Evolutionary conservation across 352 stramenopile genomes (phyloP), one percentile per base, ranked within the genome.

Genomic region (Phytophthora quininea): DNA sequence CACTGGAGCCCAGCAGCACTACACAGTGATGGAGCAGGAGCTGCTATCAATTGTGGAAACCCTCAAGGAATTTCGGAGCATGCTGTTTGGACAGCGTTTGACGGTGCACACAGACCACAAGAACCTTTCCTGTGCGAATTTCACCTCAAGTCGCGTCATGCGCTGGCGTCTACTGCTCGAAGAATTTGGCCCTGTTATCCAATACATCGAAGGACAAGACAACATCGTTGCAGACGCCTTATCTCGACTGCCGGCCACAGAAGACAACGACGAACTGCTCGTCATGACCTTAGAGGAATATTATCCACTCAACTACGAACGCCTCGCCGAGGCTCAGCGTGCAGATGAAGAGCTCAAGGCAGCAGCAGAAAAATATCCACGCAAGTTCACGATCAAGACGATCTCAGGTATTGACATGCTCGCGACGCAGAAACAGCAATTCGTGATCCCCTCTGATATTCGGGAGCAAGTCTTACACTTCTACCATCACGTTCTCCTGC

Each of bases 11-110:
- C 42, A 53, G 54, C n/a, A 32, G 29, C 49, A 61, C 54, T 61
- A 53, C 54, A 61, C 37, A 10, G 54, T 53, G 4, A 53, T 61
- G 43, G 30, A 61, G 43, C 54, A 61, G 43, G 42, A 53, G 29
- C 31, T 61, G 19, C 12, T 61, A 5, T 50, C n/a, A 8, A 40
- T 53, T 40, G 56, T 63, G 11, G 45, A 54, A 19, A 55, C 32
- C 31, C 45, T 61, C 1, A 61, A 59, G 14, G 40, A 29, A 24
- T 45, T 53, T 33, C 40, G 40, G 0, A 52, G 24, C 11, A 12
- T 61, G 42, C 40, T 61, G 19, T 53, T 61, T 31, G 54, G 54
- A 35, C 40, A 63, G 27, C 27, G 29, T 4, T 33, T 62, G 38
- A 49, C 53, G 3, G 32, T 63, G 2, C 53, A 45, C 14, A 55